Evolutionary conservation across 2,329 filamentous ascomycete species (phyloP), one percentile per base, ranked within the genome.

Genomic region (Achaetomium macrosporum): DNA sequence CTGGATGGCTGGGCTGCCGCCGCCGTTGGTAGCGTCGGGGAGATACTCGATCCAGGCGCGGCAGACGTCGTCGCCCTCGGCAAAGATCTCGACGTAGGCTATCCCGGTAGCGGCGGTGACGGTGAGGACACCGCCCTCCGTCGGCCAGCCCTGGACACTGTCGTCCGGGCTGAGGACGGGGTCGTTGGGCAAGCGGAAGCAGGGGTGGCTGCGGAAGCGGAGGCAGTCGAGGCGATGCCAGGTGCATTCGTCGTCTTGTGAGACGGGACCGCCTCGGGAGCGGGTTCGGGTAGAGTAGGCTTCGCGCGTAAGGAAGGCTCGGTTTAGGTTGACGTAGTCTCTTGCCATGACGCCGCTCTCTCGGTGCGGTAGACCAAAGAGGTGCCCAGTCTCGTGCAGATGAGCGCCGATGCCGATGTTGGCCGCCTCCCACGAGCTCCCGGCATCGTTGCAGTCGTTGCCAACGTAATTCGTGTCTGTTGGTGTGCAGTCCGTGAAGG

Each of bases 381-480:
- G 70, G 70, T 95, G 92, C 3, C 92, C 92, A 0, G 87, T 87
- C 69, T 96, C 90, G 68, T 95, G 92, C 44, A 97, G 70, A 68
- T 97, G 92, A 10, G 90, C 91, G 8, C 92, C 92, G 59, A 97
- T 95, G 30, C 91, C 91, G 56, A 96, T 87, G 62, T 92, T 95
- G 25, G 89, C 90, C n/a, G 90, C 84, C 68, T 97, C 92, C 92
- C 92, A 97, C 43, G 84, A 93, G 65, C 88, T 95, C 20, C 91
- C 91, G 7, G 85, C 85, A 60, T 96, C 88, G 61, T 87, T 87
- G 67, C 84, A 89, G 66, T 95, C 89, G 63, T 96, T 96, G 15
- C 87, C 87, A 36, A 96, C 83, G 61, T 81, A 80, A 37, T 82
- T 79, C 10, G 84, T 88, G 65, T 97, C 89, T 0, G 90, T 96